Evolutionary conservation across 1,284 basidiomycete genomes (phyloP), one percentile per base, ranked within the genome.

Genomic region (Uromyces viciae-fabae): DNA sequence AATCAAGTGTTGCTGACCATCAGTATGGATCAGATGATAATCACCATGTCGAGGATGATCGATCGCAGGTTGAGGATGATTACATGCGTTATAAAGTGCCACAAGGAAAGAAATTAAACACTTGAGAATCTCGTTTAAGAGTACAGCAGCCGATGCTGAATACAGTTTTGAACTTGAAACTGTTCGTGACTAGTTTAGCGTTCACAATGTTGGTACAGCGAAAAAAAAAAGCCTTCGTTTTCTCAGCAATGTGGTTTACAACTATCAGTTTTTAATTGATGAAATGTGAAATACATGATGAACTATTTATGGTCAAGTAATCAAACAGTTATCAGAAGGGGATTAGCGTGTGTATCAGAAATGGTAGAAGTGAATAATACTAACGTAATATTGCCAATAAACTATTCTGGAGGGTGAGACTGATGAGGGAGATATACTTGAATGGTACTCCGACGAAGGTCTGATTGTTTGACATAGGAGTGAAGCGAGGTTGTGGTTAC

Each of bases 331-430:
- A 40, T 19, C n/a, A 62, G 14, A 74, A 74, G 33, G 60, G n/a
- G 69, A 28, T 52, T 52, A 25, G 7, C 40, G 75, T 15, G 19
- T 28, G 69, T 11, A 38, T 28, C 64, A 25, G 15, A 73, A 52
- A 40, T 36, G 22, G 31, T 46, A 54, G 52, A 74, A 60, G 40
- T 33, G 43, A 64, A 19, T 25, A 58, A 52, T 95, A 94, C 88
- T 95, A 93, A 93, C 97, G 94, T 86, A 97, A 92, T 85, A 97
- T 91, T 58, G 94, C 92, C 82, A 97, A 86, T 81, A 91, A 88
- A 19, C 93, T 94, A 87, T 98, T 98, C 88, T 98, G 95, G 75
- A 96, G 89, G 68, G 95, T 94, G 85, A 98, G 89, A 22, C 93
- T 95, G 84, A 95, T 89, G 82, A 98, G 90, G 66, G 94, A 95